Evolutionary conservation across 2,329 filamentous ascomycete genomes (phyloP), one percentile per base, ranked within the genome.

Genomic region (Hymenotorrendiella dingleyae): DNA sequence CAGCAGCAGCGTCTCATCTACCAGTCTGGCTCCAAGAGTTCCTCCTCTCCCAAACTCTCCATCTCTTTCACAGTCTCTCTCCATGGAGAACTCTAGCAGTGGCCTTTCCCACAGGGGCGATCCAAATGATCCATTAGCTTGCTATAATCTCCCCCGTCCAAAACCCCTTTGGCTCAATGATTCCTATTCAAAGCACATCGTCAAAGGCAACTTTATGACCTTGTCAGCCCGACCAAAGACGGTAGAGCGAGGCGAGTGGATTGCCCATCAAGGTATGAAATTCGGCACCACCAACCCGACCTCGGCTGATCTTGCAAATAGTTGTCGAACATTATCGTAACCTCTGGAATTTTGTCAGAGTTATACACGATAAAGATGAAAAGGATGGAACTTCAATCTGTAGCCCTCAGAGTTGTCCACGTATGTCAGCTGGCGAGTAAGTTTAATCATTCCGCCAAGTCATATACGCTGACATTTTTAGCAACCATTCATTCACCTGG

Each of bases 141-240:
- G 70, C 10, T 82, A 81, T 59, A 78, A 82, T 54, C 70, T 86
- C 46, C 82, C 82, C 46, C 74, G 78, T 29, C 76, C 78, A 23
- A 69, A 80, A 46, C 86, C 86, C 12, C 68, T 86, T 48, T 89
- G 86, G 80, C 78, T 89, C 58, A 83, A 86, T 58, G 75, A 83
- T 43, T 69, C 79, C 48, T 84, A 86, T 61, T 82, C 85, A 42
- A 86, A 84, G 62, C 81, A 94, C 59, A 94, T 95, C 53, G 90
- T 96, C 59, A 94, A 91, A 70, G 91, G 91, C 46, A 97, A 96
- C 69, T 96, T 97, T 63, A 88, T 95, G 83, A 96, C 91, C 9
- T 69, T 97, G 46, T 94, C 90, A 58, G 88, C 89, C 37, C 84
- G 90, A 61, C 91, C 91, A 17, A 90, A 91, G 70, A 90, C 93